Evolutionary conservation across 2,329 filamentous ascomycete genomes (phyloP), one percentile per base, ranked within the genome.

Genomic region (Ceratocystis alfenasii): DNA sequence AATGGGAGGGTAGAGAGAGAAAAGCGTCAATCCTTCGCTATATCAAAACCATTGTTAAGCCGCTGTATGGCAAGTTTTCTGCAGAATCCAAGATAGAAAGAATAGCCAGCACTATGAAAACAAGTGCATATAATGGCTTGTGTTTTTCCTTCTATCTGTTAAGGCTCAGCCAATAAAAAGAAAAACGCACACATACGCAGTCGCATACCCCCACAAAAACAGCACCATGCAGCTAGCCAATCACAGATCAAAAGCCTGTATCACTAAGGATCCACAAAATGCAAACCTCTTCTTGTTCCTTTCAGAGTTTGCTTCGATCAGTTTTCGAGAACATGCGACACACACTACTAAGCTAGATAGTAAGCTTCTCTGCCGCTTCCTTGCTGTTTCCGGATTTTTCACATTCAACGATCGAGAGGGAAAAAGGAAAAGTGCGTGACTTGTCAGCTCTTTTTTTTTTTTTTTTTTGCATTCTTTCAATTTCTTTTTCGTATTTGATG

Each of bases 291-390:
- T 22, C 22, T n/a, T 50, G 46, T 63, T 63, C 61, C 61, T 63
- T 50, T 45, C n/a, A 63, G 25, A 63, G 25, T 22, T 20, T 63
- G 61, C 46, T 63, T 63, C 61, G 44, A 63, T 63, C 61, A 15
- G n/a, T 50, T 46, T 63, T 63, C 61, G 61, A 62, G 60, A 63
- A 63, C 55, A 59, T 59, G 55, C 55, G 30, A 59, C 55, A 63
- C 55, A 59, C 10, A 30, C 55, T 33, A 59, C 55, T 59, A 59
- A 59, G 55, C 55, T 59, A 41, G 28, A 59, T 33, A 10, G 55
- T 36, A 36, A 59, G 55, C 55, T 59, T 59, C 55, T 59, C 55
- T 59, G 55, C 28, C 17, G 55, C 55, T 59, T 59, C 55, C 55
- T 59, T 59, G 20, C 55, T 59, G 55, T 59, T 59, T 59, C 12